Evolutionary conservation across 768 basidiomycete genomes (phyloP), one percentile per base, ranked within the genome.

Genomic region (Tricholomella constricta): DNA sequence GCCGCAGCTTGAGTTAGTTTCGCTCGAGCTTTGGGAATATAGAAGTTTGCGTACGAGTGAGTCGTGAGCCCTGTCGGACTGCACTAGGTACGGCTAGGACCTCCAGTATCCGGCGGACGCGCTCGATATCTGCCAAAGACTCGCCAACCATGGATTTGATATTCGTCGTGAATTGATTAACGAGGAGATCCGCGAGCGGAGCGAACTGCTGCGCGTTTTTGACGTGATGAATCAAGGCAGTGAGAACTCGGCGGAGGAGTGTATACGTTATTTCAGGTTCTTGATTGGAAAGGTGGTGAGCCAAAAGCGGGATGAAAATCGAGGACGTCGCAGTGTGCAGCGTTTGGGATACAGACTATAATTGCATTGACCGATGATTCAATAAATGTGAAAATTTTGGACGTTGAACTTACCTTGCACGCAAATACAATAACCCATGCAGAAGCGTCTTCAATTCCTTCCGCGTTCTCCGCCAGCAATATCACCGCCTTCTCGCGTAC

Each of bases 181-280:
- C 63, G 3, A 92, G 59, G 9, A 81, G 59, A 15, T 89, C 83
- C 2, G 79, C 78, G 2, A 91, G 58, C 0, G 77, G 62, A 4
- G 77, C 64, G 64, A 89, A 92, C 44, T 85, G 79, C 20, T 88
- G 84, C 0, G 86, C 69, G 20, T 76, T 77, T 58, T 86, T 87
- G 66, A 87, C 86, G 61, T 96, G 92, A 63, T 96, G 94, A 17
- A 89, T 83, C 10, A 93, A 70, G 1, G 92, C 86, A 0, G 92
- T 95, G 2, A 93, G 70, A 1, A 87, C 72, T 29, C 92, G 83
- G 8, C 89, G 85, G 27, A 91, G 63, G 23, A 91, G 76, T 0
- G 76, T 83, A 52, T 76, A 77, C 1, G 82, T 77, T 15, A 64
- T 52, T 35, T 75, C 76, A 4, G 76, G 69, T 27, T 65, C 62